phyloP scores from a whole-genome alignment of 345 rosid genomes.

The Lepidium africanum region DNA sequence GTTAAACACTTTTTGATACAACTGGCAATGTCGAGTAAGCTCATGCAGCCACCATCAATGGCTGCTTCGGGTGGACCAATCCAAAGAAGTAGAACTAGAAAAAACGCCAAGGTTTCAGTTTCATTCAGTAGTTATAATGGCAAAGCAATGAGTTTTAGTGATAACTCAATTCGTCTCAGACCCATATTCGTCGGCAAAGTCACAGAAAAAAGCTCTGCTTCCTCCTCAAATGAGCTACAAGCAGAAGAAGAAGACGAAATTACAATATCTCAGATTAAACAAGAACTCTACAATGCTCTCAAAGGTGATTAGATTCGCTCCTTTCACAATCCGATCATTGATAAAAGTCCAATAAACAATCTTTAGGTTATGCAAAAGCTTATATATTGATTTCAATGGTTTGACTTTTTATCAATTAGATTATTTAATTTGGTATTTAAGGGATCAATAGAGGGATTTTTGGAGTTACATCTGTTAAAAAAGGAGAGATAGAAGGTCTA shows the following conservation, averaged over 20 bases:
- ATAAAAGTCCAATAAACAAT: background rate
- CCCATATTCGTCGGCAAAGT: slow-evolving; percentile 26
- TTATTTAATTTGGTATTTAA: background rate
- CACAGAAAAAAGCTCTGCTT: slow-evolving; percentile 35
- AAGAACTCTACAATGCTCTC: slow-evolving; percentile 36
- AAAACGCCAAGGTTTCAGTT: background rate
- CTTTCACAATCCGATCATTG: too few relatives aligned
- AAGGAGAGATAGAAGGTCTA: slow-evolving; percentile 49
- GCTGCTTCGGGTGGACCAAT: slow-evolving; percentile 18
- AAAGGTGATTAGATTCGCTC: slow-evolving; percentile 32
- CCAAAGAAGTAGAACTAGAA: background rate
- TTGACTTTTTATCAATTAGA: background rate
- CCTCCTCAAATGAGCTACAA: slow-evolving; percentile 5
- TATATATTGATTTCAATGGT: background rate
- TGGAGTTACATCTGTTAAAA: slow-evolving; percentile 61
- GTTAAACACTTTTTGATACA: background rate
- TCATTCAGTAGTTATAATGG: slow-evolving; percentile 9
- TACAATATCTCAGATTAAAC: slow-evolving; percentile 37
- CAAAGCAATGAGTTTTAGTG: slow-evolving; percentile 15
- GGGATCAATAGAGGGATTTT: slow-evolving; percentile 82
- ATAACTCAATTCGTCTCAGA: slow-evolving; percentile 19
- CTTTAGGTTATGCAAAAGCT: background rate
- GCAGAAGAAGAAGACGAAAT: background rate
- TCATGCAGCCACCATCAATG: slow-evolving; percentile 31
- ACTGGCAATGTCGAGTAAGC: slow-evolving; percentile 28